Evolutionary conservation across 2,329 filamentous ascomycete species (phyloP), one percentile per base, ranked within the genome.

Genomic region (Penicillium sp.): DNA sequence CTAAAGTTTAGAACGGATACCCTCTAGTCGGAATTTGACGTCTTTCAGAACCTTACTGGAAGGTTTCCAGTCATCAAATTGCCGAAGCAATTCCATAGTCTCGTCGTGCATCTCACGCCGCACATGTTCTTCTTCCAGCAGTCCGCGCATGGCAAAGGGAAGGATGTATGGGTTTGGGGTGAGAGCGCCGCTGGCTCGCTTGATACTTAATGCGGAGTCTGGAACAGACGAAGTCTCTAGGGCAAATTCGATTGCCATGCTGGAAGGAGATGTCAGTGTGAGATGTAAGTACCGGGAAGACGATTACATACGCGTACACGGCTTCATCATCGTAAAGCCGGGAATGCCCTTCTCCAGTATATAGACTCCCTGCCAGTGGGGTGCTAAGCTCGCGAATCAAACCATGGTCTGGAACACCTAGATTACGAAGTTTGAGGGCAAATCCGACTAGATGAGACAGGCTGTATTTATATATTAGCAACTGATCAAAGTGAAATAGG

Each of bases 11-110:
- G 91, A 96, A 66, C 90, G 83, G 41, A 99, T 90, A 2, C 88
- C 93, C 75, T 97, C 94, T 18, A 99, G 78, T 58, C 94, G 82
- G 73, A 95, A 97, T 73, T 96, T 96, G 43, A 99, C 92, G 73
- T 99, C 94, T 75, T 94, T 96, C 54, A 99, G 76, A 40, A 89
- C 89, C 76, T 97, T 99, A 7, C 87, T 96, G 0, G 80, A 81
- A 0, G 94, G 94, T 68, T 89, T 92, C 94, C 94, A 99, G 49
- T 90, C 85, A 70, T 97, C 92, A 72, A 97, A 99, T 71, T 96
- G 86, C 56, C 79, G 80, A n/a, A 99, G 77, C 47, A 99, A 74
- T 67, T 91, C 84, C 56, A 84, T 83, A 7, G 90, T 91, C 74
- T 99, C 94, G 1, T 81, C 75, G 30, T 84, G 84, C 16, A 96